Evolutionary conservation across 306 rosid species (phyloP), one percentile per base, ranked within the genome.

Genomic region (Lotus japonicus): DNA sequence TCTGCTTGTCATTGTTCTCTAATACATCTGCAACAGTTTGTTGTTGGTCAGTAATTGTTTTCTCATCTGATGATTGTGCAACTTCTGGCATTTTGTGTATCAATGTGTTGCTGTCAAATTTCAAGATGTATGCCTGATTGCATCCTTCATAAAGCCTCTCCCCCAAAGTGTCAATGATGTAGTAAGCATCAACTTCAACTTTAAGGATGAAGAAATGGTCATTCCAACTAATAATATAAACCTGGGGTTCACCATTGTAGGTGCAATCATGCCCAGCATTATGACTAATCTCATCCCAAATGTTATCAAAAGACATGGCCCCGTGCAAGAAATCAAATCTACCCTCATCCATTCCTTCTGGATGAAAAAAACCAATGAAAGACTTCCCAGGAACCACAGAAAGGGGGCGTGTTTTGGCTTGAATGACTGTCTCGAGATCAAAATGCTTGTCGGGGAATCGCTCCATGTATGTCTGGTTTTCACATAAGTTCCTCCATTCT

Each of bases 81-180:
- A 11, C 83, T 23, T 77, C 78, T 28, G 77, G 77, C 74, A 78
- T 72, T 63, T 85, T 91, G 82, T 78, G 74, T 71, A 95, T 95
- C 1, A 48, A 66, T 0, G 99, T 87, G 82, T 57, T 75, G 66
- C 75, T 46, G 77, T 95, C 92, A 11, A 95, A 95, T 84, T 88
- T 95, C 79, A 95, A 86, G 71, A 95, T 77, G 69, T 84, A 95
- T 64, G 99, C 99, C 66, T 88, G 99, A 79, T 81, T 72, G 73
- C 99, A 95, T 62, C 99, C 99, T 77, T 95, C 99, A 12, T 87
- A 95, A 14, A 95, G 92, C 84, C 99, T 85, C 87, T 95, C 99
- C 38, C 99, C 99, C 53, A 95, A 76, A 0, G 99, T 95, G 79
- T 95, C 99, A 10, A 95, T 86, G 66, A 95, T 91, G 83, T 69